Conservation (phyloP, 306 rosid genomes). For the Quercus gilva region DNA sequence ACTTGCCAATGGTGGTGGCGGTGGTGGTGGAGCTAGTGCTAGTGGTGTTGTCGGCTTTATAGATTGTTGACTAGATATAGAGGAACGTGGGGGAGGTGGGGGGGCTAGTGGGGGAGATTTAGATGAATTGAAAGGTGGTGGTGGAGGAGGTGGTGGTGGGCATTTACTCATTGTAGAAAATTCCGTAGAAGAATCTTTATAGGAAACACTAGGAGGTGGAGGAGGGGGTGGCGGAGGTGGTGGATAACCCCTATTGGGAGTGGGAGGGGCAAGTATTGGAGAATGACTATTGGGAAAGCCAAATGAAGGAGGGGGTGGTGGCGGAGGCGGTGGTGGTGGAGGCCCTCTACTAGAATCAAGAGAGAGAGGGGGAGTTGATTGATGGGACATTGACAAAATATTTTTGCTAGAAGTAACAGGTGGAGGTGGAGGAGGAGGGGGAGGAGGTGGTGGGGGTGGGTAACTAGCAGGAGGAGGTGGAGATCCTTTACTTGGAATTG, state of each 20-base stretch:
- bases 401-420: not conserved
- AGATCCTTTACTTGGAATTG: slow-evolving; percentile 28
- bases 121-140: slow-evolving; percentile 3
- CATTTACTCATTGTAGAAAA: not conserved
- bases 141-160: slow-evolving; percentile 18
- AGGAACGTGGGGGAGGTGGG: slow-evolving; percentile 13
- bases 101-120: not conserved
- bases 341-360: not conserved
- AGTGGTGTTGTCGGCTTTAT: slow-evolving; percentile 5
- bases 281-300: not conserved
- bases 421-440: slow-evolving; percentile 5
- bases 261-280: not conserved
- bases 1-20: slow-evolving; percentile 19
- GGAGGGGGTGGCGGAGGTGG: slow-evolving; percentile 14
- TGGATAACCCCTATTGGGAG: not conserved
- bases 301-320: slow-evolving; percentile 6
- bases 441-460: not conserved
- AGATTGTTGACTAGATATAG: slow-evolving; percentile 17
- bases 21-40: slow-evolving; percentile 19
- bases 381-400: not conserved
- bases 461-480: not conserved
- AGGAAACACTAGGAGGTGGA: slow-evolving; percentile 10
- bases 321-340: not conserved
- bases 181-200: not conserved
- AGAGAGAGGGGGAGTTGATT: not conserved